Evolutionary conservation across 768 basidiomycete genomes (phyloP).

Genomic region (Chalciporus pseudorubinellus): DNA sequence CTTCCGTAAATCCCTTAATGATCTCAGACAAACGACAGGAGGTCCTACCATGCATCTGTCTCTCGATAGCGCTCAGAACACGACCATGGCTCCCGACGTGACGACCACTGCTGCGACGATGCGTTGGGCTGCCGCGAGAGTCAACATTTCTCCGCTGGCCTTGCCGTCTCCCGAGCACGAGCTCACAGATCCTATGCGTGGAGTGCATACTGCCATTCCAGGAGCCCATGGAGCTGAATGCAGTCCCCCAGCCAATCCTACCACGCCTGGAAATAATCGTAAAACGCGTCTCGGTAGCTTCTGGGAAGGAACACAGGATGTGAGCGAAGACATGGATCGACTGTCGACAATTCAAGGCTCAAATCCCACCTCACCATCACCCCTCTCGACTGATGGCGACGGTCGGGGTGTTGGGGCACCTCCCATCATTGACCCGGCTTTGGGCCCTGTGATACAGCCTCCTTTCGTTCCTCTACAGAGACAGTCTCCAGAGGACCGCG

Average conservation of each 20-base stretch:
- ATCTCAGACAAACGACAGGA: slow-evolving; percentile 35
- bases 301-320: slow-evolving; percentile 75
- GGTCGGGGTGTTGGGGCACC: neutral
- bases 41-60: slow-evolving; percentile 27
- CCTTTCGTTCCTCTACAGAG: slow-evolving; percentile 19
- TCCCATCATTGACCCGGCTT: slow-evolving; percentile 6
- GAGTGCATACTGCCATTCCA: slow-evolving; percentile 63
- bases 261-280: slow-evolving; percentile 49
- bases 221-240: slow-evolving; percentile 48
- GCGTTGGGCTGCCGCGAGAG: slow-evolving; percentile 80
- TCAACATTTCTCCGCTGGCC: slow-evolving; percentile 82
- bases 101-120: slow-evolving; percentile 76
- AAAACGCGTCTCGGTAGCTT: slow-evolving; percentile 64
- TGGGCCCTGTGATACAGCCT: slow-evolving; percentile 4
- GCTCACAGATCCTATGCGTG: slow-evolving; percentile 86
- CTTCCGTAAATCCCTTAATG: slow-evolving; percentile 46
- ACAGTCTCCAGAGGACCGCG: slow-evolving; percentile 24
- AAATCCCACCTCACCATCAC: slow-evolving; percentile 22
- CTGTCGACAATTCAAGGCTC: slow-evolving; percentile 26
- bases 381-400: slow-evolving; percentile 7
- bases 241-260: slow-evolving; percentile 35
- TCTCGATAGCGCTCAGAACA: slow-evolving; percentile 28
- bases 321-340: slow-evolving; percentile 38
- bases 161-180: slow-evolving; percentile 91
- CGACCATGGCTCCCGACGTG: slow-evolving; percentile 46